Base-by-base conservation (phyloP, 2,329 filamentous ascomycete genomes). In the Orbilia blumenaviensis region DNA sequence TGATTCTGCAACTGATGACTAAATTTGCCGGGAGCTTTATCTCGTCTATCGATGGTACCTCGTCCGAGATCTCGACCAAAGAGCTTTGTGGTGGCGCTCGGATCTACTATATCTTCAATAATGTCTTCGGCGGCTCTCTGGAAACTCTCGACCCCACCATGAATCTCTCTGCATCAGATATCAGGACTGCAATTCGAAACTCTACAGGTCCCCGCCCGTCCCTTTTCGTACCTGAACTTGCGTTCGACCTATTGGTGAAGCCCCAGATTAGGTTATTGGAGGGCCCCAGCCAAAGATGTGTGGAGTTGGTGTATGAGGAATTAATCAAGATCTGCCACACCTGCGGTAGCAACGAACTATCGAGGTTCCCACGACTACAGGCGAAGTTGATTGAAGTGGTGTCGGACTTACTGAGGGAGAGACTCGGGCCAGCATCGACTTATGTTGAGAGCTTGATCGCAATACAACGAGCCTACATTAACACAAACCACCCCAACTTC, bases 301-400 rank as follows among this genome's bases (percentile, higher is more conserved):
- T 99, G 60, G 95, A 99, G 84, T 88, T 99, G 64, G 95, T 99
- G 1, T 99, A 99, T 83, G 95, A 99, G 83, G 95, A 99, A 83
- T 87, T 99, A 48, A 99, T 99, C 85, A 99, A 99, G 85, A 98
- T 99, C 79, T 97, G 95, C 84, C 95, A 99, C 83, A 99, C 95
- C 0, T 99, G 95, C 84, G 95, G 95, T 77, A 97, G 93, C 1
- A 96, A 92, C 14, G 95, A 99, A 83, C 88, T 99, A 18, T 91
- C 92, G 63, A 88, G 95, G 78, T 99, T 94, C 83, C 95, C 95
- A 10, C 89, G 95, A 77, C 86, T 99, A 63, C 95, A 99, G 84
- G 95, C 90, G 62, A 98, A 98, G 84, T 89, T 99, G 46, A 99
- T 99, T 78, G 95, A 99, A 84, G 94, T 97, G 16, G 95, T 99